Base-by-base conservation (phyloP, 2,329 filamentous ascomycete genomes). In the Diaporthe destruens region DNA sequence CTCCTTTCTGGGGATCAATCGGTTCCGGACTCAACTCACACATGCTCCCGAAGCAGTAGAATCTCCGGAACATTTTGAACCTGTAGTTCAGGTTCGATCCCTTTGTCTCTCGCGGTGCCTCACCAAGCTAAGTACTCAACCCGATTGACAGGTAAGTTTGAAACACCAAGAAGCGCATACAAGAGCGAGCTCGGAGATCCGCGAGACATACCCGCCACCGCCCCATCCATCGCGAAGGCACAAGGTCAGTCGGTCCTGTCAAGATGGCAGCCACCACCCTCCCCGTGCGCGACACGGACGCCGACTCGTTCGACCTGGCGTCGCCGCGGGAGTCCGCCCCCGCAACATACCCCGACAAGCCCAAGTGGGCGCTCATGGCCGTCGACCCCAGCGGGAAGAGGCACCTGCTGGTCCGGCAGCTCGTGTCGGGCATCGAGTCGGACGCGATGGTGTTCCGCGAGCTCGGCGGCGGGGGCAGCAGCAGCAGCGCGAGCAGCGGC, bases 351-450 rank as follows among this genome's bases (percentile, higher is more conserved):
- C n/a, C 8, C 20, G 6, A 34, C 16, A 2, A 12, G 2, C 23
- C 55, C 55, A 42, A 61, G 36, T 61, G 57, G 57, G 57, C 57
- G 14, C 57, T 61, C 8, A 44, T 65, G 42, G 59, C 42, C 18
- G 42, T 65, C 25, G 16, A 65, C 59, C 59, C 42, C 1, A 49
- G 42, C 12, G 59, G 59, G 59, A 12, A 23, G 29, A 49, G 42
- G 44, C 59, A 65, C 42, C 25, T 65, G 9, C 14, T 65, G 6
- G 42, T 65, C 42, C 7, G 25, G 42, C 2, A 18, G 18, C 42
- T 65, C 18, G 59, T 47, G 42, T 23, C 42, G 9, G 59, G 59
- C 18, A 34, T 49, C 44, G 18, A 65, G 42, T 56, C 54, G 32
- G 6, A 12, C 11, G 39, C 25, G 2, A 47, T 34, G 20, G 9